Evolutionary conservation across 2,329 filamentous ascomycete species (phyloP), one percentile per base, ranked within the genome.

Genomic region (Orbilia blumenaviensis): DNA sequence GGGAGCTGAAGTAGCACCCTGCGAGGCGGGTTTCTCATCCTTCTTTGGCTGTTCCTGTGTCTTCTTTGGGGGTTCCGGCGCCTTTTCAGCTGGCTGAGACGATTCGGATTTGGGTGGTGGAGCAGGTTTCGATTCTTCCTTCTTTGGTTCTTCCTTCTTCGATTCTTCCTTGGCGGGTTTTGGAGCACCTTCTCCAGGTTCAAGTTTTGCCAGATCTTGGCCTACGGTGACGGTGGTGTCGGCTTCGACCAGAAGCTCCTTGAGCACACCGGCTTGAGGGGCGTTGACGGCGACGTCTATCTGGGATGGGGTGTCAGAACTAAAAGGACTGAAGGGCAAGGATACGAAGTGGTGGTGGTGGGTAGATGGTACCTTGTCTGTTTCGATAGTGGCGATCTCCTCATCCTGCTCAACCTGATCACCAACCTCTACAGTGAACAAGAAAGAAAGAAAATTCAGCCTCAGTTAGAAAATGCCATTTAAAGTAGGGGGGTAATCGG

Each of bases 351-450:
- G 41, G 41, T 8, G 16, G 36, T 42, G 27, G 56, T 21, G 44
- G 42, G 56, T 46, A 34, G 1, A n/a, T 12, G 14, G 78, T 85
- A 93, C 92, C 90, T 99, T 99, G 88, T 99, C 95, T 12, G 95
- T 99, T 85, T 99, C 95, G 82, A 99, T 99, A 58, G 94, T 97
- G 32, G 95, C 95, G 83, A 99, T 94, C 84, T 99, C 95, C 85
- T 98, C 95, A 82, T 99, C 95, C 81, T 91, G 90, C 85, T 96
- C 93, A 62, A 99, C 94, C 81, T 89, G 94, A 83, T 99, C 95
- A 81, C 95, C 95, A 80, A 97, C 86, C 85, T 94, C 87, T 89
- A 79, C 71, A 67, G 38, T 44, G 16, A 38, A 61, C 2, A n/a
- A n/a, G n/a, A n/a, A n/a, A n/a, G n/a, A n/a, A n/a, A n/a, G n/a